Percentiles rank a stretch among this genome's conserved stretches.
phyloP scores from a whole-genome alignment of 768 basidiomycete genomes.

The Boletus edulis region DNA sequence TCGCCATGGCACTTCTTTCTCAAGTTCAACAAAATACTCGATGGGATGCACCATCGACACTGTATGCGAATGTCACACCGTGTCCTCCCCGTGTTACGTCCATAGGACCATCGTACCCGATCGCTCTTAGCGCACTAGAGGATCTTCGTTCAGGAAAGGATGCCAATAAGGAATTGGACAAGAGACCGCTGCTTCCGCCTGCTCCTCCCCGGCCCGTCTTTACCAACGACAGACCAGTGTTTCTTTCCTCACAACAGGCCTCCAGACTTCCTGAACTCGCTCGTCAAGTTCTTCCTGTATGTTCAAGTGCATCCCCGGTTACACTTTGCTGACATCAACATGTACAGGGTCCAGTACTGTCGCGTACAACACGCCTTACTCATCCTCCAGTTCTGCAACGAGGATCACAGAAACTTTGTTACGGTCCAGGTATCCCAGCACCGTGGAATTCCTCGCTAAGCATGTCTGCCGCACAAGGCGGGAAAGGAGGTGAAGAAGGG shows the following conservation, averaged over 20 bases:
- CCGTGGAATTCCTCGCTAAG: constrained; percentile 43
- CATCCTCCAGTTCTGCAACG: constrained; percentile 67
- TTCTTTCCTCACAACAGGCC: constrained; percentile 60
- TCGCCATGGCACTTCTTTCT: constrained; percentile 67
- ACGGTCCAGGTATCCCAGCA: constrained; percentile 40
- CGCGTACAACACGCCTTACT: constrained; percentile 58
- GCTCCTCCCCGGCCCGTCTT: constrained; percentile 41
- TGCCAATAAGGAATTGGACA: constrained; percentile 54
- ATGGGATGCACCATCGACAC: constrained; percentile 67
- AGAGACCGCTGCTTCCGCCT: constrained; percentile 30
- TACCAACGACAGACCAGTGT: constrained; percentile 52
- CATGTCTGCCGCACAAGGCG: constrained; percentile 12
- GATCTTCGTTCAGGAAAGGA: constrained; percentile 39
- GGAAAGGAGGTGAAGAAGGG: constrained; percentile 27
- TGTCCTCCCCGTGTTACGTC: constrained; percentile 59
- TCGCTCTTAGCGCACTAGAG: constrained; percentile 38
- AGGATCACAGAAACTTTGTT: constrained; percentile 37
- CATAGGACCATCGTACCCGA: constrained; percentile 66
- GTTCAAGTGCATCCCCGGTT: constrained; percentile 20
- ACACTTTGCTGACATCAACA: neutral
- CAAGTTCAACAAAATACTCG: constrained; percentile 56
- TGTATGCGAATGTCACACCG: constrained; percentile 58
- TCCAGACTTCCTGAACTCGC: constrained; percentile 69
- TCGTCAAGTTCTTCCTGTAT: constrained; percentile 62
- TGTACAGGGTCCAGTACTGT: constrained; percentile 50